Evolutionary conservation across 805 yeast species (phyloP).

Genomic region (Lipomyces yamadae): DNA sequence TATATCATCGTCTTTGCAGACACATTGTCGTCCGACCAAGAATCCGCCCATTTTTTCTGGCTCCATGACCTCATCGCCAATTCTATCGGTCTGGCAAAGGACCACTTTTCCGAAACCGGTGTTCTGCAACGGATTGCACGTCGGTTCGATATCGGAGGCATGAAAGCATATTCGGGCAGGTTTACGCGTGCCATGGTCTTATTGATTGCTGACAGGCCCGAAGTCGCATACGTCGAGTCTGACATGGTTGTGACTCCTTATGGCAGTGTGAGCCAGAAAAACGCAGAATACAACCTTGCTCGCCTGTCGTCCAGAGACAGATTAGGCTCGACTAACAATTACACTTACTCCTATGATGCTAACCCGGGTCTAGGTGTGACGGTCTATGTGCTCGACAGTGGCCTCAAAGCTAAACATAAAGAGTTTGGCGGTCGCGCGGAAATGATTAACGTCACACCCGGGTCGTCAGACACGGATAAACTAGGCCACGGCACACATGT

Average conservation of each 20-base stretch:
- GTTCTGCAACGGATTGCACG: not conserved
- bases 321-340: not conserved
- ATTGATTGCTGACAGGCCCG: constrained; percentile 1
- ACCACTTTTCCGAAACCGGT: not conserved
- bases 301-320: constrained; percentile 1
- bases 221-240: constrained; percentile 4
- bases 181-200: not conserved
- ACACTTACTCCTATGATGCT: constrained; percentile 18
- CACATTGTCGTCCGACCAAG: not conserved
- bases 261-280: not conserved
- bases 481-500: constrained; percentile 97
- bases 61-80: constrained; percentile 45
- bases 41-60: constrained; percentile 6
- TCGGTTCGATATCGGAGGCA: constrained; percentile 4
- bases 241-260: constrained; percentile 1
- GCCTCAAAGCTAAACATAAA: constrained; percentile 74
- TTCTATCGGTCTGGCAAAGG: not conserved
- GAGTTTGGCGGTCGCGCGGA: constrained; percentile 69
- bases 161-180: constrained; percentile 11
- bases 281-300: constrained; percentile 10
- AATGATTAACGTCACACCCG: constrained; percentile 42
- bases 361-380: constrained; percentile 31
- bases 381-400: constrained; percentile 88
- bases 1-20: constrained; percentile 11
- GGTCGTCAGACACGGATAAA: constrained; percentile 55